These are phyloP conservation scores for Astraeus odoratus DNA, from an alignment of 768 basidiomycete genomes.

Conservation along the genomic window DNA sequence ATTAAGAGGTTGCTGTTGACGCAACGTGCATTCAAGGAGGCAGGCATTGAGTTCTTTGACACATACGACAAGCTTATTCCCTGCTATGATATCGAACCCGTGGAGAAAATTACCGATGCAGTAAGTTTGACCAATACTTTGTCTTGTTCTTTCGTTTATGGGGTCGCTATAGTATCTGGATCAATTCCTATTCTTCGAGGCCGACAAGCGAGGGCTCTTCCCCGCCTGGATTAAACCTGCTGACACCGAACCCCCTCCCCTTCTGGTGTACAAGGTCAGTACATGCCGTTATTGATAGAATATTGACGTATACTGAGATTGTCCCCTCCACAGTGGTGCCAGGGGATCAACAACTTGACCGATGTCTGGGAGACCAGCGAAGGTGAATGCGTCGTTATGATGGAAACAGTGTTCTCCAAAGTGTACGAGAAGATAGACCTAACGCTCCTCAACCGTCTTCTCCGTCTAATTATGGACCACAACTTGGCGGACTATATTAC, in stretches of 20 bases:
- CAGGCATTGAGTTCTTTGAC: conserved; percentile 95
- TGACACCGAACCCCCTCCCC: conserved; percentile 93
- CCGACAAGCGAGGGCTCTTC: conserved; percentile 96
- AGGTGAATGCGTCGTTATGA: conserved; percentile 96
- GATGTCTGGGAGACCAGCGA: conserved; percentile 99
- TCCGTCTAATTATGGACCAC: conserved; percentile 96
- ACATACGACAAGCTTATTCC: conserved; percentile 98
- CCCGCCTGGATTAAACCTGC: conserved; percentile 99
- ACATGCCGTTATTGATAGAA: conserved; percentile 22
- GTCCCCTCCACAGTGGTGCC: conserved; percentile 61
- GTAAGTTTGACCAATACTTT: conserved; percentile 34
- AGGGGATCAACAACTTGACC: conserved; percentile 97
- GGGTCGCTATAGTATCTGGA: conserved; percentile 66
- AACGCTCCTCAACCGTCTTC: conserved; percentile 89
- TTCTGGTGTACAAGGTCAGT: conserved; percentile 79
- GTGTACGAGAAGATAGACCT: conserved; percentile 99
- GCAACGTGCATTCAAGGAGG: conserved; percentile 97
- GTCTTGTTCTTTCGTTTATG: conserved; percentile 6
- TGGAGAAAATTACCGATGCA: conserved; percentile 99
- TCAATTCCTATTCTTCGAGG: conserved; percentile 98
- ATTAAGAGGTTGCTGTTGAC: conserved; percentile 97
- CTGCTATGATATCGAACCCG: conserved; percentile 98
- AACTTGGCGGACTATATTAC: conserved; percentile 99
- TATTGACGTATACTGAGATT: neutral
- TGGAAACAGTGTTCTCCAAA: conserved; percentile 97